Conservation (phyloP, 2,329 filamentous ascomycete species). For the Penicillium hesseltinei region DNA sequence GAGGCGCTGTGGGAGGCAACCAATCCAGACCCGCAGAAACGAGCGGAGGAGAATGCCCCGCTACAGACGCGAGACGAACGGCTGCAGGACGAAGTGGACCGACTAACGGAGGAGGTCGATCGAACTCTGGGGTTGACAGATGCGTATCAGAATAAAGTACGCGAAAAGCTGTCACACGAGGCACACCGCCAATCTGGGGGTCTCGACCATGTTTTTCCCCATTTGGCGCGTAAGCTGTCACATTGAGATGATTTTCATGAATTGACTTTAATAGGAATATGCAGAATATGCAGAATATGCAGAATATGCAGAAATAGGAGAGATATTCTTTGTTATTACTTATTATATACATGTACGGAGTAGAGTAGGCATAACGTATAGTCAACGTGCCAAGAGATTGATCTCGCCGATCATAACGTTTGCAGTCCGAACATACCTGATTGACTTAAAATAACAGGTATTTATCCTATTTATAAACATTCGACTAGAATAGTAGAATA, state of each 20-base stretch:
- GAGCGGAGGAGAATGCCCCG: conserved; percentile 40
- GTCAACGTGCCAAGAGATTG: conserved; percentile 4
- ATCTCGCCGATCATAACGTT: neutral
- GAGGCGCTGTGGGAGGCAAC: conserved; percentile 70
- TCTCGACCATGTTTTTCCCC: conserved; percentile 39
- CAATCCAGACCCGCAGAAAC: conserved; percentile 60
- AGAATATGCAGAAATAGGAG: neutral
- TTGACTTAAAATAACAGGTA: neutral
- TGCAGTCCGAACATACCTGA: neutral
- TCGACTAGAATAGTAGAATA: neutral
- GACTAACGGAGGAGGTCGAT: conserved; percentile 59
- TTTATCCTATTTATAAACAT: no score
- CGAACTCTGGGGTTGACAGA: conserved; percentile 52
- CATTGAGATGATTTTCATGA: conserved; percentile 4
- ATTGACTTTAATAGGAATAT: neutral
- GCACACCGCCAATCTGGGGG: conserved; percentile 19
- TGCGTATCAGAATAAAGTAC: conserved; percentile 45
- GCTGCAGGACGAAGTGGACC: conserved; percentile 58
- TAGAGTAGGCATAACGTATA: neutral
- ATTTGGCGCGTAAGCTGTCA: conserved; percentile 28
- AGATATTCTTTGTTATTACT: neutral
- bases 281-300: no score
- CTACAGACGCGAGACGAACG: conserved; percentile 54
- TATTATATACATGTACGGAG: no score
- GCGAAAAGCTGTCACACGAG: conserved; percentile 27